A percentile compares a stretch with the other conserved stretches of the same genome.
These are phyloP conservation scores for Skeletonema menzelii DNA, from an alignment of 108 stramenopile species.

Conservation along the genomic window DNA sequence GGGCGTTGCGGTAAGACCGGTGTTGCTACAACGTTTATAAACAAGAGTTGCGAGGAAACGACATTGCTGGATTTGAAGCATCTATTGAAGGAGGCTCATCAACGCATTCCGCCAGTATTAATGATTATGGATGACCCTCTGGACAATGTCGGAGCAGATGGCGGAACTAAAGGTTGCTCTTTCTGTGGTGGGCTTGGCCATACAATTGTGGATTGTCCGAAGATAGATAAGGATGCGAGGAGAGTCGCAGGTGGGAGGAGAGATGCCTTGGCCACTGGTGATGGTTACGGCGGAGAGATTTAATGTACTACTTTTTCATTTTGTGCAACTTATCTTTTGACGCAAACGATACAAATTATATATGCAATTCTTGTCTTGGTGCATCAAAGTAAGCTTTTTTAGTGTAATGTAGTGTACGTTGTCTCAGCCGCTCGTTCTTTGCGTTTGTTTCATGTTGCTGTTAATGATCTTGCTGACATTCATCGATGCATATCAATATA, in stretches of 20 bases:
- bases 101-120: constrained; percentile 97
- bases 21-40: constrained; percentile 99
- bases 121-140: constrained; percentile 97
- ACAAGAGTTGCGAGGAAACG: constrained; percentile 92
- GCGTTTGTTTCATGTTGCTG: no score
- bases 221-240: constrained; percentile 97
- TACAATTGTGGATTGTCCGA: constrained; percentile 97
- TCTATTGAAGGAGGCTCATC: constrained; percentile 96
- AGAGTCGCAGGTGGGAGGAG: constrained; percentile 87
- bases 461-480: no score
- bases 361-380: no score
- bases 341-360: no score
- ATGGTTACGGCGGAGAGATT: constrained; percentile 91
- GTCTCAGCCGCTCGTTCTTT: no score
- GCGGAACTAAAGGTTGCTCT: constrained; percentile 91
- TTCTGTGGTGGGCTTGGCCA: constrained; percentile 99
- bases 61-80: constrained; percentile 97
- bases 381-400: no score
- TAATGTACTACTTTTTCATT: background rate
- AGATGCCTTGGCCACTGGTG: constrained; percentile 87
- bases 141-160: constrained; percentile 58
- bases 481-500: no score
- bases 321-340: background rate
- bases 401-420: no score
- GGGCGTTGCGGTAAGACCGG: constrained; percentile 99